Percentiles rank a stretch among this genome's conserved stretches.
These are phyloP conservation scores for Gossypium turneri DNA, from an alignment of 345 rosid genomes.

Conservation along the genomic window DNA sequence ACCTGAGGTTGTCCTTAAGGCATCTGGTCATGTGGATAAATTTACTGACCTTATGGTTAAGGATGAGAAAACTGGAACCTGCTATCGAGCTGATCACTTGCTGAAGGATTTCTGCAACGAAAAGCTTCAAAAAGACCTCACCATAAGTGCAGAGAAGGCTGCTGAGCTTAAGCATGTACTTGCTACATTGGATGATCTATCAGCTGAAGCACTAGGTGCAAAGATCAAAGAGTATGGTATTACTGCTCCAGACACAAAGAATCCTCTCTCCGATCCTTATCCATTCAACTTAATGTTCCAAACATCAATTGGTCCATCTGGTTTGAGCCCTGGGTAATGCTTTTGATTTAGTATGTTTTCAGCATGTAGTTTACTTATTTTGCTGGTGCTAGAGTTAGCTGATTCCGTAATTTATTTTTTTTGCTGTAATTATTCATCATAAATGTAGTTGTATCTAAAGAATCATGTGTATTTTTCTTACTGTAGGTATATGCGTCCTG, in stretches of 20 bases:
- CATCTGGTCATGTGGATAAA: conserved; percentile 96
- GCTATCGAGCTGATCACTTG: conserved; percentile 87
- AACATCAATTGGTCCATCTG: conserved; percentile 96
- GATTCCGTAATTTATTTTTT: not conserved
- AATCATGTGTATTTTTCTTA: not conserved
- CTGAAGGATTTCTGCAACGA: conserved; percentile 85
- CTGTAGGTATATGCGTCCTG: conserved; percentile 92
- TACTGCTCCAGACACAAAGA: conserved; percentile 75
- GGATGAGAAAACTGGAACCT: conserved; percentile 80
- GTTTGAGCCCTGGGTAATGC: conserved; percentile 65
- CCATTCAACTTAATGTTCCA: conserved; percentile 96
- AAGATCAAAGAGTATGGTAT: conserved; percentile 82
- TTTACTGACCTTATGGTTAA: conserved; percentile 98
- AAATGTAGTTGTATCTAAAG: not conserved
- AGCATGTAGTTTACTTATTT: not conserved
- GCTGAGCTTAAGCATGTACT: conserved; percentile 77
- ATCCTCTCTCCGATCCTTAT: conserved; percentile 83
- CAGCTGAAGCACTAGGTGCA: conserved; percentile 70
- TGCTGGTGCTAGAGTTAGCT: not conserved
- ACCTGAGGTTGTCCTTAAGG: conserved; percentile 88
- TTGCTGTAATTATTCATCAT: not conserved
- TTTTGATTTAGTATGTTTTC: not conserved
- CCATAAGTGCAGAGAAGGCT: conserved; percentile 60
- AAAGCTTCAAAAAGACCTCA: conserved; percentile 81
- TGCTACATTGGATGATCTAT: conserved; percentile 76